Base-by-base conservation (phyloP, 139 green algal genomes). In the Micractinium sp. region DNA sequence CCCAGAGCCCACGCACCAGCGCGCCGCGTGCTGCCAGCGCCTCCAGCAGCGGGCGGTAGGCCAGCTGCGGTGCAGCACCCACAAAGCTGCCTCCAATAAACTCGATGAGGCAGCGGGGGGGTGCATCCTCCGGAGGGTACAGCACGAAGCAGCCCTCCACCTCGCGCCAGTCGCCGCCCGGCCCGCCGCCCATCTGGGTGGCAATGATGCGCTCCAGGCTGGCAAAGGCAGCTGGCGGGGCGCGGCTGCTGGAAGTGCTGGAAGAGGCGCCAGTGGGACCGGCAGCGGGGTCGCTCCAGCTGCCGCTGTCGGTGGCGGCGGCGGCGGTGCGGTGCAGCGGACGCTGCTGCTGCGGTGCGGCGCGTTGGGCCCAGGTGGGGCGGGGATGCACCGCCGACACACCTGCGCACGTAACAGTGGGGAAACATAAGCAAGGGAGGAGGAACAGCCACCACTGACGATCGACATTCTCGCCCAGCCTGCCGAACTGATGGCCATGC, bases 81-180 rank as follows among this genome's bases (percentile, higher is more conserved):
- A 98, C 96, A 91, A 99, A 99, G 35, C 96, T 96, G 16, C 95
- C 97, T 18, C 97, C 97, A 36, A 97, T 89, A 90, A 99, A 99
- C 86, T 99, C 95, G 22, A 98, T 93, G 19, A 99, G 38, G 38
- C 71, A 86, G 25, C n/a, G 56, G 69, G 71, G 88, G 3, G 18
- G 29, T 1, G 79, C 67, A 22, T 38, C 79, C 19, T 85, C 66
- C 25, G 88, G 83, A 29, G 91, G 85, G 56, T 87, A 78, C 13
- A 93, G 92, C 87, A 98, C 94, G 90, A 93, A 99, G 84, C 92
- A 93, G 47, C 94, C 95, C 82, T 97, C 96, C 4, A 97, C 85
- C 88, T 96, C 92, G 77, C 87, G 67, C 93, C 94, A 96, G 39
- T 93, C 88, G n/a, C 84, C 76, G n/a, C 89, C 87, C 22, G 80